Conservation (phyloP, 2,329 filamentous ascomycete genomes). For the Trichoderma sp. region DNA sequence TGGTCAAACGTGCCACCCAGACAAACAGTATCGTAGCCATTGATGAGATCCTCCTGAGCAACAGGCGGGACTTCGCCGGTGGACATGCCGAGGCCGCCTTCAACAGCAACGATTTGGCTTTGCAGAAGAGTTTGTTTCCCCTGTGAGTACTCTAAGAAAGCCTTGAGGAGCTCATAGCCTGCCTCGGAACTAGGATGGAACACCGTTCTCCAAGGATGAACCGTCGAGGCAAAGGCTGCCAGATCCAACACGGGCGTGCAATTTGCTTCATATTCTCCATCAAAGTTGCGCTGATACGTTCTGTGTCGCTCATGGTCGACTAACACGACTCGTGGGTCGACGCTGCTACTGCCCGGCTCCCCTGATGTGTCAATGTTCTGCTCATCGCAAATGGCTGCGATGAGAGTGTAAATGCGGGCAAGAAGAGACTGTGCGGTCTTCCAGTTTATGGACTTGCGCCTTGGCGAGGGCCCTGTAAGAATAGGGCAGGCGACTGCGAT, state of each 20-base stretch:
- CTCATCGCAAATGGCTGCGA: constrained; percentile 68
- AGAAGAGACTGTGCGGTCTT: constrained; percentile 69
- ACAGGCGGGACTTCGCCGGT: not conserved
- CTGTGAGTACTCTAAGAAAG: constrained; percentile 49
- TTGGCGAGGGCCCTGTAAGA: constrained; percentile 50
- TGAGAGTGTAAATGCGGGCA: constrained; percentile 73
- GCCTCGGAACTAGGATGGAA: constrained; percentile 65
- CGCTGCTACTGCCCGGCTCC: constrained; percentile 47
- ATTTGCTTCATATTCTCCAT: constrained; percentile 42
- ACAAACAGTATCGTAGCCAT: constrained; percentile 52
- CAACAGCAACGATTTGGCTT: constrained; percentile 51
- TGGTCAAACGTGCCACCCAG: constrained; percentile 97
- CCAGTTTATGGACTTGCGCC: constrained; percentile 55
- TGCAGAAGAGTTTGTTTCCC: constrained; percentile 47
- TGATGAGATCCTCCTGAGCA: constrained; percentile 1
- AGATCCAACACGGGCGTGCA: constrained; percentile 51
- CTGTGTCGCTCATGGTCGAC: constrained; percentile 57
- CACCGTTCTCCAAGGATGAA: constrained; percentile 61
- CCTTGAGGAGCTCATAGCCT: constrained; percentile 56
- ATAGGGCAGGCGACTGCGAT: constrained; percentile 63
- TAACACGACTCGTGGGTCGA: constrained; percentile 74
- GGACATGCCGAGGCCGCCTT: constrained; percentile 50
- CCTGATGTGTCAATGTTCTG: constrained; percentile 57
- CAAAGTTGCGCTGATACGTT: constrained; percentile 34
- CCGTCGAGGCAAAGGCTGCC: constrained; percentile 50